Percentiles rank a stretch among this genome's conserved stretches.
phyloP scores from a whole-genome alignment of 345 rosid genomes.

The Citrus cavaleriei region DNA sequence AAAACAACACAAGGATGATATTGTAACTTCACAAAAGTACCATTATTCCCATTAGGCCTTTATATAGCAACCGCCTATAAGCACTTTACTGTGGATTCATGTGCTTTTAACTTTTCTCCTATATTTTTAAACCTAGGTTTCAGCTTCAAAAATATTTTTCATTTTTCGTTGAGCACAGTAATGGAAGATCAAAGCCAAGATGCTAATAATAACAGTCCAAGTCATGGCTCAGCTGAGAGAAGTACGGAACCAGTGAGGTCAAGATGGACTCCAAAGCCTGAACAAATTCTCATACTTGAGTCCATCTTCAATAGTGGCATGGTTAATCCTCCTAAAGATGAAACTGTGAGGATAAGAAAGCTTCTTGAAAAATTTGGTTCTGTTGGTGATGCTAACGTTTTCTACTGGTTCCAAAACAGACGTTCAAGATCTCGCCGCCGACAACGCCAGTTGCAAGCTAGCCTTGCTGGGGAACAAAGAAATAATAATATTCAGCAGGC shows the following conservation, averaged over 20 bases:
- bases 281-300: slow-evolving; percentile 96
- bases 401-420: slow-evolving; percentile 99
- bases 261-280: slow-evolving; percentile 98
- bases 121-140: slow-evolving; percentile 35
- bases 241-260: slow-evolving; percentile 74
- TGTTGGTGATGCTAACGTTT: slow-evolving; percentile 96
- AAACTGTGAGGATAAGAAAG: slow-evolving; percentile 85
- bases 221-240: slow-evolving; percentile 35
- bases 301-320: slow-evolving; percentile 97
- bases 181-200: slow-evolving; percentile 78
- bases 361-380: slow-evolving; percentile 88
- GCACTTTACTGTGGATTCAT: slow-evolving; percentile 31
- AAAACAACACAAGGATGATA: slow-evolving; percentile 25
- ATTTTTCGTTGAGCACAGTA: slow-evolving; percentile 2
- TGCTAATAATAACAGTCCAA: slow-evolving; percentile 29
- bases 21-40: slow-evolving; percentile 32
- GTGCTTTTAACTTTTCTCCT: slow-evolving; percentile 15
- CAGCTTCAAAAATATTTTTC: slow-evolving; percentile 23
- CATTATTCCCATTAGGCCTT: slow-evolving; percentile 37
- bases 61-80: slow-evolving; percentile 27
- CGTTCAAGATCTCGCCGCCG: slow-evolving; percentile 96
- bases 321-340: slow-evolving; percentile 98
- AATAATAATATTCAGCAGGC: slow-evolving; percentile 7
- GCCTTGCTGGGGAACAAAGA: slow-evolving; percentile 39
- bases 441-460: slow-evolving; percentile 85